Percentiles rank a stretch among this genome's conserved stretches.
Evolutionary conservation across 1,284 basidiomycete species (phyloP).

Genomic region (Malassezia nana): DNA sequence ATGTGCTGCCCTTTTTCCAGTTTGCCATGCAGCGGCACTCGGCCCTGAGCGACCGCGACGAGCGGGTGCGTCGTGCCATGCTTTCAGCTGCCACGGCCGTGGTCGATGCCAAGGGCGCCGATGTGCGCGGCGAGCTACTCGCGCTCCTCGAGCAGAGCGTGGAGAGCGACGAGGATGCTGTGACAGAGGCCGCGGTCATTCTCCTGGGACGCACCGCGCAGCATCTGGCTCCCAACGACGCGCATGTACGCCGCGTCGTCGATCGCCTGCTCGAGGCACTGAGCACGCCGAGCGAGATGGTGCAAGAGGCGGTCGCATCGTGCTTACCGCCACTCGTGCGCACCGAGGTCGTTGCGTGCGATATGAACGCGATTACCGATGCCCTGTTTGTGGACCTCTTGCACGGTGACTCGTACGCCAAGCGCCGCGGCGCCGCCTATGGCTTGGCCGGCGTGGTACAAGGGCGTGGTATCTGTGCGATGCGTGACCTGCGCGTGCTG

Average conservation of each 20-base stretch:
- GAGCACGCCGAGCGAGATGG: constrained; percentile 88
- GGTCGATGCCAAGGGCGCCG: constrained; percentile 73
- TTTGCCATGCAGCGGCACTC: constrained; percentile 70
- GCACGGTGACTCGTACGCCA: constrained; percentile 65
- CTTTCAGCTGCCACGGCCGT: constrained; percentile 70
- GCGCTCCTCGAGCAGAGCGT: constrained; percentile 75
- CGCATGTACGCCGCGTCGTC: constrained; percentile 56
- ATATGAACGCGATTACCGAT: constrained; percentile 55
- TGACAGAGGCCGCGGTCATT: constrained; percentile 90
- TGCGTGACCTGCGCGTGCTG: constrained; percentile 76
- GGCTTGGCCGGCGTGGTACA: constrained; percentile 86
- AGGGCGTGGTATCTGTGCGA: constrained; percentile 72
- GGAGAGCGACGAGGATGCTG: constrained; percentile 30
- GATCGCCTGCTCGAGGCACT: constrained; percentile 81
- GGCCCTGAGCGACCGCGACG: constrained; percentile 74
- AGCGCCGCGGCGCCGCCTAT: constrained; percentile 86
- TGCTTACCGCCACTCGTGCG: constrained; percentile 72
- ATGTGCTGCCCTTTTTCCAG: constrained; percentile 70
- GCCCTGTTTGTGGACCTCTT: constrained; percentile 60
- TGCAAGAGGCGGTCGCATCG: constrained; percentile 91
- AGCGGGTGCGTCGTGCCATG: constrained; percentile 77
- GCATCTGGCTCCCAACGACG: constrained; percentile 62
- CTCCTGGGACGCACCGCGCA: constrained; percentile 85
- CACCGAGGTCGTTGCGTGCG: constrained; percentile 54
- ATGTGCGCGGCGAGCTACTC: constrained; percentile 66